These are phyloP conservation scores for Leccinum pellstonianum DNA, from an alignment of 768 basidiomycete species.

Conservation along the genomic window DNA sequence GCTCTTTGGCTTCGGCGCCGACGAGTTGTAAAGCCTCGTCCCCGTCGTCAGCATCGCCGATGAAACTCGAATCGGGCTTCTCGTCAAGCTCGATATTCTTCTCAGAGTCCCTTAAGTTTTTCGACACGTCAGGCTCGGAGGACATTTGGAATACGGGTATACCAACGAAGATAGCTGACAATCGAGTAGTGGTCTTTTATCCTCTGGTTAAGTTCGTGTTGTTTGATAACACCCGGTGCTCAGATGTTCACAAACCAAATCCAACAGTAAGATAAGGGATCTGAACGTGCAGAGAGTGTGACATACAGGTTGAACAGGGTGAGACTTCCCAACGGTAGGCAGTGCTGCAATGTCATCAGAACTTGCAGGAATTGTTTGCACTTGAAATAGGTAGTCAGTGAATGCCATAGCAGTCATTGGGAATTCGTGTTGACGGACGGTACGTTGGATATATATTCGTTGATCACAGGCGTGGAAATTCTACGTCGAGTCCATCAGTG, in stretches of 20 bases:
- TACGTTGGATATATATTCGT: too few species aligned
- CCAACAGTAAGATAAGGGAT: slow-evolving; percentile 17
- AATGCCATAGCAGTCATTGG: too few species aligned
- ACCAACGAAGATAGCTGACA: neutral
- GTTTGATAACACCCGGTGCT: slow-evolving; percentile 7
- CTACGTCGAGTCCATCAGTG: too few species aligned
- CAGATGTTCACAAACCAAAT: neutral
- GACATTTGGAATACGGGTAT: slow-evolving; percentile 17
- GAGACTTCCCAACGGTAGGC: too few species aligned
- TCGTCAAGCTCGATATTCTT: slow-evolving; percentile 34
- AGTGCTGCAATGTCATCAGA: too few species aligned
- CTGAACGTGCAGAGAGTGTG: too few species aligned
- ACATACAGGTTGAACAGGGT: too few species aligned
- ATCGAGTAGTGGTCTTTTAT: slow-evolving; percentile 10
- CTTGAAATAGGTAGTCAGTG: too few species aligned
- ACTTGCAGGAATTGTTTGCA: too few species aligned
- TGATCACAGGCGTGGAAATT: too few species aligned
- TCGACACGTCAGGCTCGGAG: slow-evolving; percentile 10
- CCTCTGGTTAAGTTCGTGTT: neutral
- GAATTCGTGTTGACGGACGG: too few species aligned
- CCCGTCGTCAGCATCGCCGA: slow-evolving; percentile 42
- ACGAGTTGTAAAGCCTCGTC: slow-evolving; percentile 65
- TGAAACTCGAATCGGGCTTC: slow-evolving; percentile 27
- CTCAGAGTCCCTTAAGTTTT: slow-evolving; percentile 15
- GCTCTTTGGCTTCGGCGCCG: slow-evolving; percentile 45